Evolutionary conservation across 768 basidiomycete species (phyloP).

Genomic region (Pisolithus sp.): DNA sequence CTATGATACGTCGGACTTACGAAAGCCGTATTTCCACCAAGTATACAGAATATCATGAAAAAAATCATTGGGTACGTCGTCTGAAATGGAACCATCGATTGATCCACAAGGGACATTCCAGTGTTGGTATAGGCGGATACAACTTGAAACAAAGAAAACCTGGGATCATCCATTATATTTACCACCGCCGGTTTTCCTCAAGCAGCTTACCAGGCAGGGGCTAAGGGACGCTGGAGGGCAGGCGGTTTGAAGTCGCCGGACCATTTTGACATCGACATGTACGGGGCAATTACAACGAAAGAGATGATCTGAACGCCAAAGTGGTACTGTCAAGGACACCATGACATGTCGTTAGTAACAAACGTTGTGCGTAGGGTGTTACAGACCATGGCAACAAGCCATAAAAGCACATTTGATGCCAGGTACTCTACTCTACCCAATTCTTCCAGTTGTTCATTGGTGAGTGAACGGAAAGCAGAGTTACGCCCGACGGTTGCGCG

Average conservation of each 20-base stretch:
- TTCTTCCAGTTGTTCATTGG: constrained; percentile 81
- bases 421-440: constrained; percentile 92
- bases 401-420: constrained; percentile 71
- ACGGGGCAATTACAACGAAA: constrained; percentile 76
- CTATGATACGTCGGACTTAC: constrained; percentile 44
- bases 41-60: constrained; percentile 62
- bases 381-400: constrained; percentile 72
- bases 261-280: constrained; percentile 62
- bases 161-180: constrained; percentile 20
- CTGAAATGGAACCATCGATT: constrained; percentile 91
- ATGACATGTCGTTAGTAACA: not conserved
- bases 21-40: constrained; percentile 91
- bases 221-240: constrained; percentile 46
- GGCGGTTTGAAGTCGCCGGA: constrained; percentile 52
- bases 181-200: not conserved
- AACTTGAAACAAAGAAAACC: constrained; percentile 83
- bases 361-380: not conserved
- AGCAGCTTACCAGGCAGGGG: constrained; percentile 55
- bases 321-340: constrained; percentile 56
- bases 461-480: constrained; percentile 62
- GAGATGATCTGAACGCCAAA: constrained; percentile 59
- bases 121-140: constrained; percentile 87
- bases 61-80: constrained; percentile 76
- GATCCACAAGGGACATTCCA: constrained; percentile 81
- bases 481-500: constrained; percentile 81